A percentile compares a stretch with the other conserved stretches of the same genome.
Evolutionary conservation across 495 filamentous ascomycete genomes (phyloP).

Genomic region (Penicillium daleae): DNA sequence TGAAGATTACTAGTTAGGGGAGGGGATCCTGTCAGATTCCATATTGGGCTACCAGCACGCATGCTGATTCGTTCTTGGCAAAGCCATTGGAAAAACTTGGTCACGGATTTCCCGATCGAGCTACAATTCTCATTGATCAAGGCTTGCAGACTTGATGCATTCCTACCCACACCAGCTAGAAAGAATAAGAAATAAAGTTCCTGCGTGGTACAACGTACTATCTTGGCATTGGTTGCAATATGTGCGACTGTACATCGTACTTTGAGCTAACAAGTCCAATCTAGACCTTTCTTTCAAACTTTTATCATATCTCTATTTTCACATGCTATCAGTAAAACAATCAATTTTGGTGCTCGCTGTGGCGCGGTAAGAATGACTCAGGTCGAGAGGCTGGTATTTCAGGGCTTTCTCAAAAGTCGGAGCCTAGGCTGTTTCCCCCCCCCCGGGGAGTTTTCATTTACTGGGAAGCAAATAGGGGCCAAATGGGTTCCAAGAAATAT

Average conservation of each 20-base stretch:
- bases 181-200: conserved; percentile 14
- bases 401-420: neutral
- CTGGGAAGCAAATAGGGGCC: neutral
- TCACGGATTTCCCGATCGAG: neutral
- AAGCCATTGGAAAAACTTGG: neutral
- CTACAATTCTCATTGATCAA: neutral
- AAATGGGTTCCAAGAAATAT: neutral
- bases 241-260: neutral
- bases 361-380: neutral
- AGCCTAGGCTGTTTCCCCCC: neutral
- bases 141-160: neutral
- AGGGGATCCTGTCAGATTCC: neutral
- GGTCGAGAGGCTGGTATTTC: neutral
- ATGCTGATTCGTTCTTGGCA: conserved; percentile 1
- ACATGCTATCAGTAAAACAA: conserved; percentile 3
- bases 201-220: neutral
- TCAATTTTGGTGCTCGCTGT: neutral
- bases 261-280: neutral
- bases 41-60: conserved; percentile 8
- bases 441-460: neutral
- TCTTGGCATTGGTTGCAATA: neutral
- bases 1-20: conserved; percentile 5
- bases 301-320: neutral
- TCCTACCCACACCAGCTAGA: neutral
- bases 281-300: neutral